phyloP scores from a whole-genome alignment of 257 asterid genomes.

The Perilla frutescens region DNA sequence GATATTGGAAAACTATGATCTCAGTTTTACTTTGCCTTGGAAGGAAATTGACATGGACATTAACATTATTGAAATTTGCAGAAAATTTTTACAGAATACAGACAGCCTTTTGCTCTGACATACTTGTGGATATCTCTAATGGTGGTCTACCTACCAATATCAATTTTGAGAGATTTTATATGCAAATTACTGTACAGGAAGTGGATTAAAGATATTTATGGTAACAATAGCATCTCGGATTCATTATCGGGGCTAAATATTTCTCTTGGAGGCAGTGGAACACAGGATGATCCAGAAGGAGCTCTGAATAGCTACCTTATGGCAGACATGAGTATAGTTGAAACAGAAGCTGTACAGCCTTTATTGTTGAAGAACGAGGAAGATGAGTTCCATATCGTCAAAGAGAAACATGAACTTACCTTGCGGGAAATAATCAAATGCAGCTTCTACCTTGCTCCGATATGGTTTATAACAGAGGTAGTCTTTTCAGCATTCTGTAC shows the following conservation, averaged over 20 bases:
- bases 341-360: constrained; percentile 54
- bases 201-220: constrained; percentile 38
- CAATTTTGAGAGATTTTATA: constrained; percentile 65
- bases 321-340: constrained; percentile 46
- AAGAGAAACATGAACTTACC: constrained; percentile 41
- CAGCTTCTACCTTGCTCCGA: constrained; percentile 71
- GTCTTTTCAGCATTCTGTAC: constrained; percentile 19
- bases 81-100: constrained; percentile 71
- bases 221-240: constrained; percentile 35
- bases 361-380: constrained; percentile 44
- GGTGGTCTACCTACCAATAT: constrained; percentile 76
- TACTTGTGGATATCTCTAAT: constrained; percentile 77
- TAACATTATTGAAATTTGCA: constrained; percentile 42
- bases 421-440: constrained; percentile 50
- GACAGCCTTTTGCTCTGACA: constrained; percentile 82
- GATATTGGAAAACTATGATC: not conserved
- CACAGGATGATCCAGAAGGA: constrained; percentile 44
- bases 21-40: not conserved
- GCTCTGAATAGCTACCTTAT: constrained; percentile 47
- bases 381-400: constrained; percentile 46
- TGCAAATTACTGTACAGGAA: constrained; percentile 40
- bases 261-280: constrained; percentile 43
- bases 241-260: constrained; percentile 42
- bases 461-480: constrained; percentile 88
- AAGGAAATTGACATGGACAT: constrained; percentile 27